Base-by-base conservation (phyloP, 192 early-diverging fungal species). In the Chytriomyces sp. region DNA sequence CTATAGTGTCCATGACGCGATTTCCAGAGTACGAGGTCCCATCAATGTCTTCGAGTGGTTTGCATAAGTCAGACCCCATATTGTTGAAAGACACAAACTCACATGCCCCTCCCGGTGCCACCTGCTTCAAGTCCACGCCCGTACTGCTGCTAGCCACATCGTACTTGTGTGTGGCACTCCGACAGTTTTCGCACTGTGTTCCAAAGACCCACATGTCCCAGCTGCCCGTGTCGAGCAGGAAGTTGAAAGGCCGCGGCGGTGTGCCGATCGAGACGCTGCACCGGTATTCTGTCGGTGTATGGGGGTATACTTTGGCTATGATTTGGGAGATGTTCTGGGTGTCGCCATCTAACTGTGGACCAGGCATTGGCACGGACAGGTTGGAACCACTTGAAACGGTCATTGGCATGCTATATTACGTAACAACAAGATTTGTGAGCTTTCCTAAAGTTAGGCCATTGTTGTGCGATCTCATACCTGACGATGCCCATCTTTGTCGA, bases 151-250 rank as follows among this genome's bases (percentile, higher is more conserved):
- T 36, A n/a, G 53, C 37, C 25, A 67, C 25, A 36, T 79, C 59
- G 59, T 78, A 82, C 3, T 25, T 22, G 44, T 44, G 39, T 28
- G 64, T 19, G 12, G 75, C 70, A 3, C 41, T 26, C n/a, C 54
- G 49, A 44, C 74, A 66, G 36, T 41, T 59, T 56, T 39, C 56
- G 62, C 74, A 74, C 25, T n/a, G 14, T 39, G 52, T 64, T n/a
- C 77, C 60, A 39, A 70, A 74, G 8, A 81, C 26, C 84, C 84
- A 85, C n/a, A 81, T 44, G 10, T 58, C 49, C 30, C 49, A 72
- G 3, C 75, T 78, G 31, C 84, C 84, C 25, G 77, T 80, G 59
- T 85, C 84, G 53, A 85, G 77, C 17, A 82, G 64, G 37, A 79
- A 44, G 44, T 40, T 26, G 60, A 79, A 74, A 3, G 26, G 44